Conservation (phyloP, 768 basidiomycete species). For the Exidia glandulosa region DNA sequence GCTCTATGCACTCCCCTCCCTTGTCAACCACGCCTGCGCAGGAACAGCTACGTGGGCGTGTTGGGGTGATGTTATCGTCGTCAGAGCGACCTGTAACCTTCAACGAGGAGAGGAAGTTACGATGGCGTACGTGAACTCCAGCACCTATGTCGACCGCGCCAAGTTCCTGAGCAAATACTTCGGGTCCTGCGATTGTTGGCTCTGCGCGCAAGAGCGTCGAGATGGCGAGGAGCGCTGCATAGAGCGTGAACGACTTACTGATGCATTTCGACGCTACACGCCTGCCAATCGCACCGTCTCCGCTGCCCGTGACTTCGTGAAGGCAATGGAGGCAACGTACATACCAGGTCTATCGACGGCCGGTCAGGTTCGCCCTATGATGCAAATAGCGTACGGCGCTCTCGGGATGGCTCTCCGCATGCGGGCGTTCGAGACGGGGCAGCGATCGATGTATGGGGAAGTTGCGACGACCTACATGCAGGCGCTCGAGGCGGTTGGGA, state of each 20-base stretch:
- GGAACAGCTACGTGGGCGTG: slow-evolving; percentile 13
- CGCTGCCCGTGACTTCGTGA: neutral
- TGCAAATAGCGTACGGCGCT: neutral
- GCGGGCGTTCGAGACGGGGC: neutral
- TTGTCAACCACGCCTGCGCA: slow-evolving; percentile 25
- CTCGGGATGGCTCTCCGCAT: neutral
- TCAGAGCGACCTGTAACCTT: slow-evolving; percentile 17
- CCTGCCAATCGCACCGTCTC: neutral
- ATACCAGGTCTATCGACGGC: neutral
- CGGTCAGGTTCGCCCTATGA: neutral
- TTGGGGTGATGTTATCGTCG: slow-evolving; percentile 20
- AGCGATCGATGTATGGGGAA: neutral
- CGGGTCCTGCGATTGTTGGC: neutral
- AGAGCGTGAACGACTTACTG: neutral
- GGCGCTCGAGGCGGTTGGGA: neutral
- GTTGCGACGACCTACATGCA: neutral
- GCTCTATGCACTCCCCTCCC: slow-evolving; percentile 19
- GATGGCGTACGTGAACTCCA: slow-evolving; percentile 5
- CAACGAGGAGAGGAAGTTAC: slow-evolving; percentile 16
- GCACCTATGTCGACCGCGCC: neutral
- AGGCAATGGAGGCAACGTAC: neutral
- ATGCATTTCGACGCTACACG: neutral
- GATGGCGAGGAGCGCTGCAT: neutral
- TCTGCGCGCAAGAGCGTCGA: neutral
- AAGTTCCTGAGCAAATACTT: neutral